Evolutionary conservation across 331 rosid genomes (phyloP), one percentile per base, ranked within the genome.

Genomic region (Rosa hybrid): DNA sequence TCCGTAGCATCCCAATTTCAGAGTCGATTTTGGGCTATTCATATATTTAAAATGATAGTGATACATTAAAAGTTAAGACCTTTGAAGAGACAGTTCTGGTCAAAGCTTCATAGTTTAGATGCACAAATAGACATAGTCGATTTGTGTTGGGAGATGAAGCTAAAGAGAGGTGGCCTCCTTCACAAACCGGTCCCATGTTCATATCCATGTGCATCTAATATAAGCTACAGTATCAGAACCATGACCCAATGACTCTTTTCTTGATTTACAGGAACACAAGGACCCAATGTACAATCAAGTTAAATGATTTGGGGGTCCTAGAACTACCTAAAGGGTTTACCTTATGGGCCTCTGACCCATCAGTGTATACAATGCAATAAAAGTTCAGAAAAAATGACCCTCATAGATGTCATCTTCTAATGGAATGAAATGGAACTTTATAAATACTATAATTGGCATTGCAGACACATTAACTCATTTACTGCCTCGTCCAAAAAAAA

Each of bases 281-380:
- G 39, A 70, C 80, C 80, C 74, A 77, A 50, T 49, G 56, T 65
- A 65, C 74, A 77, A 77, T 74, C 25, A 65, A 77, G 74, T 45
- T 65, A 13, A 77, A 77, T 65, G 73, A 77, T 77, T 65, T 12
- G 41, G 80, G 71, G 64, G 78, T 74, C 68, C 68, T 38, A 39
- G 14, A 74, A 38, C 68, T 20, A 4, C 23, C 38, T 38, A 21
- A 73, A 34, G 49, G 77, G 65, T 51, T 72, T 49, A 30, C 20
- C 25, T 34, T 20, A 30, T 17, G 80, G 16, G 74, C 39, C 64
- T 64, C n/a, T 12, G 64, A 18, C 80, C 50, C 7, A 48, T 34
- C 64, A 48, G n/a, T 20, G 12, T 64, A 65, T 77, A 34, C 12
- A 49, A 18, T 7, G 11, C 41, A 64, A 65, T 49, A 2, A 3